Conservation (phyloP, 257 asterid genomes). For the Capsicum baccatum region DNA sequence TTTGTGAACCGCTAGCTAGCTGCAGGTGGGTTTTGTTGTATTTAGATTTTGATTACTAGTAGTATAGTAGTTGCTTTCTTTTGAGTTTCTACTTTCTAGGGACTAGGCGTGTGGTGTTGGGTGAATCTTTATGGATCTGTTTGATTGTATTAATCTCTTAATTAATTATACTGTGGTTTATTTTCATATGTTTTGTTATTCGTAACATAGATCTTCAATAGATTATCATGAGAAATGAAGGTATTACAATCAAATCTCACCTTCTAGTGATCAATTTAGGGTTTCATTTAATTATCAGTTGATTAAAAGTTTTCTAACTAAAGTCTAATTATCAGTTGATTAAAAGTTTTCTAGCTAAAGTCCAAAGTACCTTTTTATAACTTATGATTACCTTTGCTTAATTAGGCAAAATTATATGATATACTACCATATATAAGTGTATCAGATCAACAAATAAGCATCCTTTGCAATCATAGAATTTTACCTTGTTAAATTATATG, state of each 20-base stretch:
- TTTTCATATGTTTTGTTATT: not conserved
- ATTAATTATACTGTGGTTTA: not conserved
- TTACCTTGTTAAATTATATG: not conserved
- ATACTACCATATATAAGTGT: not conserved
- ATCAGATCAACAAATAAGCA: conserved; percentile 5
- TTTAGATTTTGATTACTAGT: not conserved
- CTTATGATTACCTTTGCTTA: not conserved
- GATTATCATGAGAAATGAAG: not conserved
- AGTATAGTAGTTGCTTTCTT: no score
- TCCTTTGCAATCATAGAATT: not conserved
- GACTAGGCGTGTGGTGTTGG: not conserved
- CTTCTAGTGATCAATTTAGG: not conserved
- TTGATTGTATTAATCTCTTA: not conserved
- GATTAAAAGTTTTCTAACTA: not conserved
- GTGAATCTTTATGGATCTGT: conserved; percentile 18
- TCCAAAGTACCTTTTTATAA: not conserved
- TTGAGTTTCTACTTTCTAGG: not conserved
- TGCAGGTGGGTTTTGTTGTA: not conserved
- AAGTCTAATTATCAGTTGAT: not conserved
- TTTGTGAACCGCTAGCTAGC: not conserved
- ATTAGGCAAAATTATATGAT: not conserved
- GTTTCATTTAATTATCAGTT: not conserved
- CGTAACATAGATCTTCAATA: not conserved
- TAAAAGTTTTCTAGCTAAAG: not conserved
- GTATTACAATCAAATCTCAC: not conserved